Evolutionary conservation across 768 basidiomycete genomes (phyloP).

Genomic region (Boletus edulis): DNA sequence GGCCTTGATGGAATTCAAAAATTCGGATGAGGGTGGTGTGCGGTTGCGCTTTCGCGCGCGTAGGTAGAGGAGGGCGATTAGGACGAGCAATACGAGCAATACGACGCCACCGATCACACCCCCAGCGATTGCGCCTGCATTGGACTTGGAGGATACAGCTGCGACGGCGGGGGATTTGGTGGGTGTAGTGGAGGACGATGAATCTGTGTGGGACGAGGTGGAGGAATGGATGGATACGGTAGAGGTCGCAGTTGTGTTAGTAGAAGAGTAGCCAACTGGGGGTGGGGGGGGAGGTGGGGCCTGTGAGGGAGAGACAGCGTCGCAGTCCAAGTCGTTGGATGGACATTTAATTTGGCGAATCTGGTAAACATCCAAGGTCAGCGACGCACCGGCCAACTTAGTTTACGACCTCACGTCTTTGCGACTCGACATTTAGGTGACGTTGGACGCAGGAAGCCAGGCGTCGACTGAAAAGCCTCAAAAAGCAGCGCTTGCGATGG

Average conservation of each 20-base stretch:
- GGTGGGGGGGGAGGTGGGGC: no score
- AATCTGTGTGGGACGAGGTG: no score
- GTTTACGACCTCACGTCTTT: slow-evolving; percentile 2
- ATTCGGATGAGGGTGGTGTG: slow-evolving; percentile 60
- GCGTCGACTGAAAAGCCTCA: not conserved
- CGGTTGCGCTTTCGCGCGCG: slow-evolving; percentile 41
- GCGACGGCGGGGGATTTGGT: not conserved
- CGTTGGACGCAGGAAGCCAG: not conserved
- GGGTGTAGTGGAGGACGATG: not conserved
- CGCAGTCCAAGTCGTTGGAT: no score
- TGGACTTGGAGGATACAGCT: slow-evolving; percentile 14
- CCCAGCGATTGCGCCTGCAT: slow-evolving; percentile 51
- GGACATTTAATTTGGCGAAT: not conserved
- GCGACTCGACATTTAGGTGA: slow-evolving; percentile 3
- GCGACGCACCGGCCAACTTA: not conserved
- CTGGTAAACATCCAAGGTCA: slow-evolving; percentile 1
- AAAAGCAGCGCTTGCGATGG: slow-evolving; percentile 1
- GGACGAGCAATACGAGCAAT: slow-evolving; percentile 34
- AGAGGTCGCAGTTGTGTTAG: no score
- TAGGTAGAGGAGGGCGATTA: slow-evolving; percentile 38
- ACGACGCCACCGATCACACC: slow-evolving; percentile 49
- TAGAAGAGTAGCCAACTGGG: no score
- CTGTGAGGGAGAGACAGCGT: no score
- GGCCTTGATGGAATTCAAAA: slow-evolving; percentile 35
- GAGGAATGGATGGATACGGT: no score